Evolutionary conservation across 2,329 filamentous ascomycete genomes (phyloP).

Genomic region (Claviceps cyperi): DNA sequence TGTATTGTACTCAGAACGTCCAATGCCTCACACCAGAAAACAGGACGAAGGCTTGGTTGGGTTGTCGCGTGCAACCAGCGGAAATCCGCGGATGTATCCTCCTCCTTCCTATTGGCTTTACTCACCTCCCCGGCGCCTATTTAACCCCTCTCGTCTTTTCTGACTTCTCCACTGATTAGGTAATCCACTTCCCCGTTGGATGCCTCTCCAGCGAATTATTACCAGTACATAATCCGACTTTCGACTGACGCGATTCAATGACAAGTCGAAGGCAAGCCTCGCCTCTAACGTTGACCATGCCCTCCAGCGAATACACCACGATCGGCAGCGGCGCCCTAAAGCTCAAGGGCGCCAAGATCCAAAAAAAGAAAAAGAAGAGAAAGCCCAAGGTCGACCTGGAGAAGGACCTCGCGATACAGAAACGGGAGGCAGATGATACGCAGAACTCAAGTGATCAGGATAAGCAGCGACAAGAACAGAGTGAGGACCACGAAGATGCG

Average conservation of each 20-base stretch:
- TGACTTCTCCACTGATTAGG: neutral
- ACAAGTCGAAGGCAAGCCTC: too few species aligned
- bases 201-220: neutral
- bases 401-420: slow-evolving; percentile 26
- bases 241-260: too few species aligned
- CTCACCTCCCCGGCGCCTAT: neutral
- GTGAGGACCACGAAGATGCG: slow-evolving; percentile 1
- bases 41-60: neutral
- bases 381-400: slow-evolving; percentile 31
- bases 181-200: neutral
- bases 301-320: slow-evolving; percentile 58
- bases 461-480: slow-evolving; percentile 17
- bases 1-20: neutral
- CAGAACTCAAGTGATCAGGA: slow-evolving; percentile 14
- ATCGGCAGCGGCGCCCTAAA: slow-evolving; percentile 60
- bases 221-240: neutral
- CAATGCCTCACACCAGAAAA: too few species aligned
- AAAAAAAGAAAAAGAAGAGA: slow-evolving; percentile 50
- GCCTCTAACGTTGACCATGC: slow-evolving; percentile 32
- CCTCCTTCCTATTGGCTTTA: neutral
- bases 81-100: neutral
- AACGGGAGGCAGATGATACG: slow-evolving; percentile 5
- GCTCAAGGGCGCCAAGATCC: slow-evolving; percentile 62
- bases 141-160: neutral
- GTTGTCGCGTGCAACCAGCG: too few species aligned